Percentiles rank a stretch among this genome's conserved stretches.
Conservation (phyloP, 176 grass and related monocot species). For the Themeda triandra region DNA sequence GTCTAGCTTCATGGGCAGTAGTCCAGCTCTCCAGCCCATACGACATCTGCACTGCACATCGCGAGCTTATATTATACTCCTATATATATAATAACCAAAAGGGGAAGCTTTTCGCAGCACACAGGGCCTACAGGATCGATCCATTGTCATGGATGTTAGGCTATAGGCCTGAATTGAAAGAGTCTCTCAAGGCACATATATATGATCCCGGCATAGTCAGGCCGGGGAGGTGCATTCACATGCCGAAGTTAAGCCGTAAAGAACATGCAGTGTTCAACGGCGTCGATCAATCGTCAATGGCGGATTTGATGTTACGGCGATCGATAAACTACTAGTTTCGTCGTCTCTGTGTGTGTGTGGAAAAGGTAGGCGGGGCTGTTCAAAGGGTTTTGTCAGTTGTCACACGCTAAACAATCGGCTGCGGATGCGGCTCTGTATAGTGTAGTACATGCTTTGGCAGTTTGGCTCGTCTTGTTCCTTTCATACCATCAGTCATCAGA, state of each 20-base stretch:
- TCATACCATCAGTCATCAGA: background rate
- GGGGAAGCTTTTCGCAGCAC: background rate
- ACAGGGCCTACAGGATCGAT: background rate
- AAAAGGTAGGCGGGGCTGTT: conserved; percentile 10
- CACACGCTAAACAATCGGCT: conserved; percentile 22
- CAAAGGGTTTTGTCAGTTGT: background rate
- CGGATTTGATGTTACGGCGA: conserved; percentile 29
- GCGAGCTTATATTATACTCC: too few relatives aligned
- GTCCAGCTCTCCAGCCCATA: conserved; percentile 11
- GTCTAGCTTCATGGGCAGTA: conserved; percentile 25
- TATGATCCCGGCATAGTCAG: conserved; percentile 18
- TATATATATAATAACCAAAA: background rate
- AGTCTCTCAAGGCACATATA: conserved; percentile 17
- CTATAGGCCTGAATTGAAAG: background rate
- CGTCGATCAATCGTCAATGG: conserved; percentile 42
- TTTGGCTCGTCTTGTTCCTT: background rate
- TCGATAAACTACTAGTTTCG: background rate
- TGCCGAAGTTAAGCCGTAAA: background rate
- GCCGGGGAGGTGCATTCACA: background rate
- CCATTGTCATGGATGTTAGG: conserved; percentile 30
- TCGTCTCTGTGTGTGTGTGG: background rate
- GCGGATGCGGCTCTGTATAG: background rate
- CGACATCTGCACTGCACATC: conserved; percentile 19
- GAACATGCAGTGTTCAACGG: background rate
- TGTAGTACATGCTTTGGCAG: too few relatives aligned